These are phyloP conservation scores for Blastobotrys proliferans DNA, from an alignment of 1,139 yeast genomes.

Conservation along the genomic window DNA sequence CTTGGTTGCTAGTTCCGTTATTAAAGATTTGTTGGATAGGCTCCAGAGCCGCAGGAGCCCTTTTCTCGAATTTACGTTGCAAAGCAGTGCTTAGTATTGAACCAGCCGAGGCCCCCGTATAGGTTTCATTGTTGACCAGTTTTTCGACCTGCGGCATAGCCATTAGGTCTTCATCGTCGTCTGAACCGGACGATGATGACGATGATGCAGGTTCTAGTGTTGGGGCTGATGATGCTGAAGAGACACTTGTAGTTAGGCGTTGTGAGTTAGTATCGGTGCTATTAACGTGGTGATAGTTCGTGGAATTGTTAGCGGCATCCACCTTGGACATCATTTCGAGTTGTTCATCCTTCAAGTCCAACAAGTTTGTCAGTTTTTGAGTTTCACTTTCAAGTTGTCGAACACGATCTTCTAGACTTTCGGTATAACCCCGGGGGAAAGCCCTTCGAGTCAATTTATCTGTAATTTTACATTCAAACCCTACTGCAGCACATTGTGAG, in stretches of 20 bases:
- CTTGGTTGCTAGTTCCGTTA: neutral
- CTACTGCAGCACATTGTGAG: conserved; percentile 61
- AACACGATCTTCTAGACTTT: conserved; percentile 59
- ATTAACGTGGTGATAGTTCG: neutral
- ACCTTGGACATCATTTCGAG: conserved; percentile 38
- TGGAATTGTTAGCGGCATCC: neutral
- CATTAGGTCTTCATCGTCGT: conserved; percentile 28
- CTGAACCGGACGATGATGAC: conserved; percentile 1
- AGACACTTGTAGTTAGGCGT: neutral
- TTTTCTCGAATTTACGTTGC: conserved; percentile 27
- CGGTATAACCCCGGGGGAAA: conserved; percentile 73
- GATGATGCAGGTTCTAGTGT: conserved; percentile 3
- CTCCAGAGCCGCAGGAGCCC: conserved; percentile 23
- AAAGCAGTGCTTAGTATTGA: conserved; percentile 30
- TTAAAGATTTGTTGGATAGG: conserved; percentile 18
- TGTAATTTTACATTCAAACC: conserved; percentile 69
- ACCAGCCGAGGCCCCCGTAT: conserved; percentile 35
- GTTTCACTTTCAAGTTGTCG: conserved; percentile 61
- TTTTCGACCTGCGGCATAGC: conserved; percentile 28
- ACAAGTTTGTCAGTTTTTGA: conserved; percentile 44
- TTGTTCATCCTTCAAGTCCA: conserved; percentile 62
- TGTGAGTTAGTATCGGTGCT: neutral
- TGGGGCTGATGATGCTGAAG: conserved; percentile 5
- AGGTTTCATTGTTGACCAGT: conserved; percentile 30
- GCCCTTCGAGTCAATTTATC: conserved; percentile 68